phyloP scores from a whole-genome alignment of 2,329 filamentous ascomycete genomes.

The Orbilia oligospora region DNA sequence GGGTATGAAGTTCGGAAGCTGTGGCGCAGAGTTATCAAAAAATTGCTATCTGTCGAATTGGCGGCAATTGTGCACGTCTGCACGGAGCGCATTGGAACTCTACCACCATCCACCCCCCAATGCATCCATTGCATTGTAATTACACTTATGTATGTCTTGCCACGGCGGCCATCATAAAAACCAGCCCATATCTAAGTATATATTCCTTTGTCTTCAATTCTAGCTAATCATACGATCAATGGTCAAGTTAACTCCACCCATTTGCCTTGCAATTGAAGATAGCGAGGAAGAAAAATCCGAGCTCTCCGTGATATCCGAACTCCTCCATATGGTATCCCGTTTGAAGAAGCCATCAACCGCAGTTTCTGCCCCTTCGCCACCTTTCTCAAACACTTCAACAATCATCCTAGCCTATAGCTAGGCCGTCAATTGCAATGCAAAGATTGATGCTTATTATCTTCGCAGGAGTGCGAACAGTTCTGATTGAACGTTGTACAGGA shows the following conservation, averaged over 20 bases:
- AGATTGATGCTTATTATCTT: not conserved
- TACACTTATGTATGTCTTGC: conserved; percentile 20
- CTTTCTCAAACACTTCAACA: conserved; percentile 29
- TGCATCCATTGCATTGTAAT: conserved; percentile 19
- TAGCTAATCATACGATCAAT: conserved; percentile 12
- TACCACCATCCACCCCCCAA: not conserved
- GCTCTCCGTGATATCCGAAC: conserved; percentile 33
- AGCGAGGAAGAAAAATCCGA: not conserved
- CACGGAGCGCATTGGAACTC: conserved; percentile 7
- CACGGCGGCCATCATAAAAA: conserved; percentile 15
- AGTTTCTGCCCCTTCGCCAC: conserved; percentile 4
- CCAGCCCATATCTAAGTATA: not conserved
- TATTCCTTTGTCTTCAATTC: not conserved
- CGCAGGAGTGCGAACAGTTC: conserved; percentile 7
- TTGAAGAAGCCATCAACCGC: conserved; percentile 4
- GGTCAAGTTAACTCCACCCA: conserved; percentile 13
- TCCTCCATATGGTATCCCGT: conserved; percentile 21
- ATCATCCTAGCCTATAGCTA: not conserved
- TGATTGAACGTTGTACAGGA: conserved; percentile 10
- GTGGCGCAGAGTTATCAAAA: conserved; percentile 22
- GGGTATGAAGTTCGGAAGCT: conserved; percentile 20
- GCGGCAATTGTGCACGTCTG: conserved; percentile 14
- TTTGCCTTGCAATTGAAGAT: not conserved
- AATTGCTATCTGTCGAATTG: not conserved
- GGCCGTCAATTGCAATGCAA: not conserved